These are phyloP conservation scores for Termitomyces sp. DNA, from an alignment of 768 basidiomycete genomes.

Conservation along the genomic window DNA sequence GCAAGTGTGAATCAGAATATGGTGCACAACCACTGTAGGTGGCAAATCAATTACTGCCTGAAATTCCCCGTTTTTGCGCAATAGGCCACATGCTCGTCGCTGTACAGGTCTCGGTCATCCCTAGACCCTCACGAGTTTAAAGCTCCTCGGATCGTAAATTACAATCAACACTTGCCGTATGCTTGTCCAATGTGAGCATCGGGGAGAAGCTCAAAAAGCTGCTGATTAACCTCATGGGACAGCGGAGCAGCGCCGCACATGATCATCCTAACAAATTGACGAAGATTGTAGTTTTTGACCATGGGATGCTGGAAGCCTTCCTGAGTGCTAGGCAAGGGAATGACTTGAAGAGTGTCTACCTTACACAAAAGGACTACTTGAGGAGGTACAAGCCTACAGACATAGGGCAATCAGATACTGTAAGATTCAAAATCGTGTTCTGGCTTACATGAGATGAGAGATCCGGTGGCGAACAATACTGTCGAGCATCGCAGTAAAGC, in stretches of 20 bases:
- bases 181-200: slow-evolving; percentile 54
- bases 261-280: slow-evolving; percentile 36
- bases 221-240: slow-evolving; percentile 47
- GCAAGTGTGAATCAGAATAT: not conserved
- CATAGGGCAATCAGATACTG: not conserved
- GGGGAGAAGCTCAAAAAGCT: slow-evolving; percentile 48
- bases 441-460: slow-evolving; percentile 45
- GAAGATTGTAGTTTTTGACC: slow-evolving; percentile 47
- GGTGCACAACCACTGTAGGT: not conserved
- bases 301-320: slow-evolving; percentile 41
- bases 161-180: slow-evolving; percentile 35
- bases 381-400: slow-evolving; percentile 50
- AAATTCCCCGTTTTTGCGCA: slow-evolving; percentile 42
- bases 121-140: slow-evolving; percentile 25
- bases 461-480: slow-evolving; percentile 59
- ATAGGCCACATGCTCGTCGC: slow-evolving; percentile 48
- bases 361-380: slow-evolving; percentile 57
- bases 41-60: slow-evolving; percentile 39
- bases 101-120: slow-evolving; percentile 65
- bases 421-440: not conserved
- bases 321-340: not conserved
- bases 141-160: not conserved
- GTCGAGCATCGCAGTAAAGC: slow-evolving; percentile 55
- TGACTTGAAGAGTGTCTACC: slow-evolving; percentile 22
- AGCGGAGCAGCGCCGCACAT: slow-evolving; percentile 61